Base-by-base conservation (phyloP, 225 moss, liverwort and hornwort genomes). In the Pleurozium schreberi region DNA sequence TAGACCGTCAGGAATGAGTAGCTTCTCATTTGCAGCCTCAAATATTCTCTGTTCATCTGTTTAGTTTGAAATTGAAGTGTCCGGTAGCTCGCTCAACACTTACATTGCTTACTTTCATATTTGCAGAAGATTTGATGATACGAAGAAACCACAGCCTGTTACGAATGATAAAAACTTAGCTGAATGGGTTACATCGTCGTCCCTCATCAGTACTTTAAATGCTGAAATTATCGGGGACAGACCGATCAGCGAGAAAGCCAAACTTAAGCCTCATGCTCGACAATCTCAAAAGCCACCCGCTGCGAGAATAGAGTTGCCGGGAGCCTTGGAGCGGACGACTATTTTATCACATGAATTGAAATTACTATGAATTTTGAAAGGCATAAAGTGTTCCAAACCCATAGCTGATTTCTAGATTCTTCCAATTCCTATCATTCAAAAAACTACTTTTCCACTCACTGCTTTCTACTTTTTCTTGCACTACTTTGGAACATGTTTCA, bases 171-270 rank as follows among this genome's bases (percentile, higher is more conserved):
- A 87, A 30, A 92, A 87, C 59, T 84, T 92, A 40, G 89, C 84
- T 71, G 92, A 92, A 85, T 92, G 90, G 90, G 81, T 92, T 14
- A 90, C 85, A 42, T 89, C 87, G 30, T 84, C 90, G 81, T 63
- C 90, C 19, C 85, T 85, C 43, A 85, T 90, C 52, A 87, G 84
- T 81, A 62, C 81, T 59, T 11, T 15, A 58, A 92, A 88, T 25
- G 92, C 66, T 74, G 88, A 90, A 60, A 38, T 82, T 27, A 87
- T 85, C 11, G 62, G 42, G 15, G 88, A 86, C 47, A 69, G n/a
- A 58, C 63, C 75, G 30, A 45, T 47, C 12, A 82, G 68, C 25
- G 82, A 82, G 82, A 88, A 50, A 57, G 69, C 69, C 28, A 77
- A 55, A 26, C 75, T 73, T 8, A 87, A 82, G 81, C 38, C 58